phyloP scores from a whole-genome alignment of 108 stramenopile genomes.

The Stephanodiscus minutulus region DNA sequence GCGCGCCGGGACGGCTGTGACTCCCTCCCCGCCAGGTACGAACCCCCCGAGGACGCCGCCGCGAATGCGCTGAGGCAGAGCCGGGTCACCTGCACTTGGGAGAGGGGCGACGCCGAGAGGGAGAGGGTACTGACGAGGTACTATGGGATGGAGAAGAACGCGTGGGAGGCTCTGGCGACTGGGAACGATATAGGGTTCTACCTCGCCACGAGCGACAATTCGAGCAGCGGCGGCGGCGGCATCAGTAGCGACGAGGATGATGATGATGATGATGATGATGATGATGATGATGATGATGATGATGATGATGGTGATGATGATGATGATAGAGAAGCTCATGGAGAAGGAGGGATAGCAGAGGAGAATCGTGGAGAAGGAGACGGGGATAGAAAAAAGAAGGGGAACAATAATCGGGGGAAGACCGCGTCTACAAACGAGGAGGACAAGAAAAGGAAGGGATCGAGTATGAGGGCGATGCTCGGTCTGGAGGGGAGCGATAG shows the following conservation, averaged over 20 bases:
- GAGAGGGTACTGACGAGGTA: slow-evolving; percentile 77
- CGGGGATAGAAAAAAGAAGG: slow-evolving; percentile 9
- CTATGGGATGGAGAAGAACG: slow-evolving; percentile 58
- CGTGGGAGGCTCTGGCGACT: slow-evolving; percentile 83
- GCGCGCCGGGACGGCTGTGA: slow-evolving; percentile 75
- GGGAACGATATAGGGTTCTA: slow-evolving; percentile 89
- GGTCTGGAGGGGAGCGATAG: slow-evolving; percentile 58
- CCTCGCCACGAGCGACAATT: slow-evolving; percentile 78
- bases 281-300: slow-evolving; percentile 37
- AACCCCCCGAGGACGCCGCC: slow-evolving; percentile 86
- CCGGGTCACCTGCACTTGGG: slow-evolving; percentile 95
- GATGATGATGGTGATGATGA: slow-evolving; percentile 48
- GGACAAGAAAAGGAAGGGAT: slow-evolving; percentile 41
- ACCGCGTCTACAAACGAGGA: slow-evolving; percentile 21
- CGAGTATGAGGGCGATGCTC: slow-evolving; percentile 52
- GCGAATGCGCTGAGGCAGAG: slow-evolving; percentile 90
- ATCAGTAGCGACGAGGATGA: too few relatives aligned
- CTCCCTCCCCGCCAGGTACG: slow-evolving; percentile 83
- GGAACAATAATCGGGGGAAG: slow-evolving; percentile 6
- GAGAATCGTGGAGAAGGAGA: slow-evolving; percentile 23
- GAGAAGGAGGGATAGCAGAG: slow-evolving; percentile 14
- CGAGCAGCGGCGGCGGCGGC: slow-evolving; percentile 67
- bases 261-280: slow-evolving; percentile 38
- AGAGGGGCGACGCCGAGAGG: slow-evolving; percentile 89
- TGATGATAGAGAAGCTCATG: slow-evolving; percentile 20